Evolutionary conservation across 148 eudicot species (phyloP).

Genomic region (Vaccinium corymbosum): DNA sequence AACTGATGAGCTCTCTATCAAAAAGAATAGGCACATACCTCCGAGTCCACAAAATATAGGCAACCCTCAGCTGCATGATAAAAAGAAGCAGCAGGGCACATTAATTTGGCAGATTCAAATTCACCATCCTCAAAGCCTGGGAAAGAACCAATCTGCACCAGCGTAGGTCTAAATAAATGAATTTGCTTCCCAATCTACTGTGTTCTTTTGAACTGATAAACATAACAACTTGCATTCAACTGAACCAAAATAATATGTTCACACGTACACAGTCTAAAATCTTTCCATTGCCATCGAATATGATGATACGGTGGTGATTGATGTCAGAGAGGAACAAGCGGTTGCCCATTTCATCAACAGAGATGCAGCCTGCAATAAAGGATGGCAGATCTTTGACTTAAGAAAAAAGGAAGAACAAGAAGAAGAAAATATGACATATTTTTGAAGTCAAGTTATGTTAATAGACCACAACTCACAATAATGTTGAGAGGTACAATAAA

Average conservation of each 20-base stretch:
- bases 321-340: conserved; percentile 82
- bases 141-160: conserved; percentile 85
- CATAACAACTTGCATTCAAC: not conserved
- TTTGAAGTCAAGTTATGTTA: not conserved
- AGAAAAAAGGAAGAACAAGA: not conserved
- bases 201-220: not conserved
- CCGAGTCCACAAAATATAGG: conserved; percentile 84
- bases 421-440: not conserved
- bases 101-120: conserved; percentile 70
- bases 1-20: not conserved
- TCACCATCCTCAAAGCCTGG: conserved; percentile 99
- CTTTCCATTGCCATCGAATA: conserved; percentile 59
- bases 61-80: conserved; percentile 66
- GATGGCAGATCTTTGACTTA: not conserved
- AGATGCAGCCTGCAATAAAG: conserved; percentile 71
- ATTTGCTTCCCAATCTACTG: conserved; percentile 19
- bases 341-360: conserved; percentile 58
- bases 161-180: conserved; percentile 25
- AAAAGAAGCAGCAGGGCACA: conserved; percentile 88
- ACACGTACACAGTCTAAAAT: conserved; percentile 79
- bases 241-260: not conserved
- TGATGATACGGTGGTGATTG: conserved; percentile 82
- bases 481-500: not conserved
- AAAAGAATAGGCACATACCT: conserved; percentile 41
- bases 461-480: not conserved